These are phyloP conservation scores for Aspergillus kassunensis DNA, from an alignment of 495 filamentous ascomycete genomes.

Conservation along the genomic window DNA sequence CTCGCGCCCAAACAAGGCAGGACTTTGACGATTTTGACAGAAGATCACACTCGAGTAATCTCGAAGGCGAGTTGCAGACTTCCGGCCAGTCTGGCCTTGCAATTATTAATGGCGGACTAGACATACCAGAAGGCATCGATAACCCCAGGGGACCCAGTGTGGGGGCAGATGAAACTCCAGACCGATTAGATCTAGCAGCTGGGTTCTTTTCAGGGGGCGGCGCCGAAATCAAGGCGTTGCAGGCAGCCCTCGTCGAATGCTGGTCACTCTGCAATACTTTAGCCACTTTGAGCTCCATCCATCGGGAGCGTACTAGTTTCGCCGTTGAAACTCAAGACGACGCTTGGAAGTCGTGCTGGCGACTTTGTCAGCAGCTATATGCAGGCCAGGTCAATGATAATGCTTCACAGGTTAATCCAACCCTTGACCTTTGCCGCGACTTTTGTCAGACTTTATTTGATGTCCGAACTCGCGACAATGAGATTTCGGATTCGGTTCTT, in stretches of 20 bases:
- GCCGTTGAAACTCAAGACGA: slow-evolving; percentile 73
- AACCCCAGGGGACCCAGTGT: slow-evolving; percentile 28
- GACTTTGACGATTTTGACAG: slow-evolving; percentile 59
- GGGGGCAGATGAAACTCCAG: slow-evolving; percentile 40
- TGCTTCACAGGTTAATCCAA: slow-evolving; percentile 68
- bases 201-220: slow-evolving; percentile 42
- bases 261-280: slow-evolving; percentile 94
- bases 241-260: slow-evolving; percentile 77
- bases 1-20: slow-evolving; percentile 73
- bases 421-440: slow-evolving; percentile 81
- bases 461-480: slow-evolving; percentile 68
- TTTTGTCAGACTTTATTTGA: slow-evolving; percentile 92
- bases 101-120: slow-evolving; percentile 24
- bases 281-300: slow-evolving; percentile 77
- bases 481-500: slow-evolving; percentile 76
- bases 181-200: slow-evolving; percentile 12
- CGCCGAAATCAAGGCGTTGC: slow-evolving; percentile 68
- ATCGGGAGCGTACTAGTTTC: slow-evolving; percentile 67
- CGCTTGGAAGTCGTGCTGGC: slow-evolving; percentile 92
- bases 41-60: slow-evolving; percentile 51
- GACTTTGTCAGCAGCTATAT: slow-evolving; percentile 83
- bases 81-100: background rate
- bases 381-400: slow-evolving; percentile 69
- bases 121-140: slow-evolving; percentile 43
- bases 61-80: slow-evolving; percentile 56